phyloP scores from a whole-genome alignment of 441 rosid genomes.

The Corymbia citriodora region DNA sequence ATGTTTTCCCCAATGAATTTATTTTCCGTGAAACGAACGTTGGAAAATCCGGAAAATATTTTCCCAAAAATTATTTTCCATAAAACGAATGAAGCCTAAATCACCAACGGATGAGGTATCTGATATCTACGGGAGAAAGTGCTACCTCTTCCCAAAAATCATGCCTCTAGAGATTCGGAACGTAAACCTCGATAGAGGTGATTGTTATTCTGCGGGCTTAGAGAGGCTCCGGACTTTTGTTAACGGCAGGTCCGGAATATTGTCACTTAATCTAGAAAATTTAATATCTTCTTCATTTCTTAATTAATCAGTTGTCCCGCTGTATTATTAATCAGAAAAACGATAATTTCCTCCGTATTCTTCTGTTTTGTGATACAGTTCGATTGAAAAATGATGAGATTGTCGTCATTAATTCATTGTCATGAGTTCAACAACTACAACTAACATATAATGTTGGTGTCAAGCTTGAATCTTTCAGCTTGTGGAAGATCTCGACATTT shows the following conservation, averaged over 20 bases:
- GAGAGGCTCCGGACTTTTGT: neutral
- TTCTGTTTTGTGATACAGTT: neutral
- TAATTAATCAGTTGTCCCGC: neutral
- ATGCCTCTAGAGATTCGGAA: too few species aligned
- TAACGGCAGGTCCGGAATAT: neutral
- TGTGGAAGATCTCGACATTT: too few species aligned
- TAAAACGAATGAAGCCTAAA: neutral
- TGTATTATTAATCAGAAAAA: neutral
- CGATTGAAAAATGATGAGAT: accelerated
- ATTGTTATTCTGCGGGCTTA: accelerated
- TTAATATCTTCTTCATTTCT: neutral
- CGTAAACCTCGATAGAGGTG: too few species aligned
- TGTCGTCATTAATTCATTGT: neutral
- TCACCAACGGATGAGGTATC: accelerated
- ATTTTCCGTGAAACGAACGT: too few species aligned
- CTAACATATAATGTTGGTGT: neutral
- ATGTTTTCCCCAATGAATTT: too few species aligned
- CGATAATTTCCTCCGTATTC: accelerated
- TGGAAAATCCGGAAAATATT: too few species aligned
- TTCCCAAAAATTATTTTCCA: too few species aligned
- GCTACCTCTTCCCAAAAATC: accelerated
- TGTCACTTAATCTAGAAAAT: neutral
- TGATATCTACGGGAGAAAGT: neutral
- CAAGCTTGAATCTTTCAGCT: too few species aligned
- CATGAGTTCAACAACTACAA: neutral